phyloP scores from a whole-genome alignment of 2,329 filamentous ascomycete species.

The Lizonia empirigonia region DNA sequence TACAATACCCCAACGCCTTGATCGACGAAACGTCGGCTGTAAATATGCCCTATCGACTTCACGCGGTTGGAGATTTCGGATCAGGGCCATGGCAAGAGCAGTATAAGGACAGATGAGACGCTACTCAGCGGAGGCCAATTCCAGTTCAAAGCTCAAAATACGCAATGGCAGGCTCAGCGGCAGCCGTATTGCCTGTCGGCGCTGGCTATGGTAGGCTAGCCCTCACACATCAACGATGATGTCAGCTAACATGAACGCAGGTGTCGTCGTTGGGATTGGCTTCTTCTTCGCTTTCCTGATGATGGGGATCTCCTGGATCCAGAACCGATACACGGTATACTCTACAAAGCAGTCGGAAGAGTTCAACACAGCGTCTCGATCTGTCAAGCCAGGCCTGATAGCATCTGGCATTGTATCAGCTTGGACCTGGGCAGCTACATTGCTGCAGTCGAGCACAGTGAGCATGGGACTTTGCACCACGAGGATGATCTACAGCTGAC shows the following conservation, averaged over 20 bases:
- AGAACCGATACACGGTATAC: conserved; percentile 43
- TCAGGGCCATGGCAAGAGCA: not conserved
- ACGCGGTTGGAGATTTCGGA: not conserved
- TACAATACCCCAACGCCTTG: conserved; percentile 1
- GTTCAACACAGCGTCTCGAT: conserved; percentile 55
- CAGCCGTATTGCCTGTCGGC: conserved; percentile 35
- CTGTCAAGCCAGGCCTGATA: conserved; percentile 54
- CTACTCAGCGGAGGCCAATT: no score
- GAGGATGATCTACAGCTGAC: not conserved
- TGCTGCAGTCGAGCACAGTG: conserved; percentile 36
- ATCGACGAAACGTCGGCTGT: not conserved
- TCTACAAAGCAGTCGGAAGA: conserved; percentile 54
- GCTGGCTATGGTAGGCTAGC: conserved; percentile 55
- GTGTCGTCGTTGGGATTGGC: conserved; percentile 56
- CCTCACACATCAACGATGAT: not conserved
- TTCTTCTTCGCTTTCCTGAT: conserved; percentile 46
- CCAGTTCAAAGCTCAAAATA: no score
- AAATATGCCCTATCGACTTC: not conserved
- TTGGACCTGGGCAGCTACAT: conserved; percentile 58
- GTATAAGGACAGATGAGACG: not conserved
- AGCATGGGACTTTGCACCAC: not conserved
- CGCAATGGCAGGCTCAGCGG: conserved; percentile 10
- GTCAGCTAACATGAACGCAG: conserved; percentile 12
- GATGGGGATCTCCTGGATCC: conserved; percentile 47
- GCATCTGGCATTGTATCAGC: conserved; percentile 56